Evolutionary conservation across 2,329 filamentous ascomycete genomes (phyloP), one percentile per base, ranked within the genome.

Genomic region (Diplodia sapinea): DNA sequence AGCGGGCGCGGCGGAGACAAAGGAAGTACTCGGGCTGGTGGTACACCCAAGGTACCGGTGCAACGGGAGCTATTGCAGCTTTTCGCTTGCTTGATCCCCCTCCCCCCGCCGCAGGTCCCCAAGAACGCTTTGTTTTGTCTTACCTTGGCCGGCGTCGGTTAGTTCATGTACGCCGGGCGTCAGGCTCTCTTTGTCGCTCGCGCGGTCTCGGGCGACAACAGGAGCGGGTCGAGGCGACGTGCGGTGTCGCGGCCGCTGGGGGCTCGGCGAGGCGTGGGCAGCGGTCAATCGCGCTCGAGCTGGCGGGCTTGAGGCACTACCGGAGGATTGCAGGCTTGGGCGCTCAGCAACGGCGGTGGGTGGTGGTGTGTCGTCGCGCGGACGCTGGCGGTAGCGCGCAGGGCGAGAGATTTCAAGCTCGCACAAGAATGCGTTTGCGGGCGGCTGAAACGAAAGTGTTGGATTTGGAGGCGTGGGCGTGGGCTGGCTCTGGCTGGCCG

Each of bases 21-120:
- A 67, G 56, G 52, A 67, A 67, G 65, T n/a, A 66, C 31, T 67
- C 50, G 66, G 56, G 66, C 54, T 33, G 49, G 66, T 62, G 56
- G 66, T 67, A 67, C 66, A 56, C 66, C 56, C 50, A 63, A 49
- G 66, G 66, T 49, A 54, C 66, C 66, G 57, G 66, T 67, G 57
- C 66, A 36, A 67, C 66, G 57, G 56, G 36, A 51, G 65, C 65
- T 54, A 66, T 66, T 33, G 63, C 63, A 57, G 55, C 57, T 13
- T 47, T 62, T 50, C 47, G 57, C 54, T 38, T 57, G 64, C 51
- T 61, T 59, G 64, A 61, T 31, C 49, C 43, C 43, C n/a, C 43
- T 1, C 23, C 23, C 23, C 65, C 65, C 65, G 62, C 55, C 54
- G 50, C 62, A 65, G 49, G 31, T 31, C n/a, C 29, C 31, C 61